Base-by-base conservation (phyloP, 2,329 filamentous ascomycete species). In the Chrysosporium keratinophilum region DNA sequence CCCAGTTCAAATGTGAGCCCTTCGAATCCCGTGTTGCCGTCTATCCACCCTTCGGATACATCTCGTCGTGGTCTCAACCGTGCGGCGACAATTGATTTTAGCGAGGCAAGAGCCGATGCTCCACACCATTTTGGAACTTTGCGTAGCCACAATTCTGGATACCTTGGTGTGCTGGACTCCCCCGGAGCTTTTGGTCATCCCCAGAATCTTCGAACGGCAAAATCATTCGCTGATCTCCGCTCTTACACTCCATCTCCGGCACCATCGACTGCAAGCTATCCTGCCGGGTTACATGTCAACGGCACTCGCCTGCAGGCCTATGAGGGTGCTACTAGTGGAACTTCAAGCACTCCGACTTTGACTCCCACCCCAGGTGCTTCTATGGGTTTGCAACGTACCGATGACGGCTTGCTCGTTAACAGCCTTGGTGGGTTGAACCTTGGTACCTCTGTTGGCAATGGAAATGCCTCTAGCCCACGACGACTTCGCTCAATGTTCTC, bases 21-120 rank as follows among this genome's bases (percentile, higher is more conserved):
- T 14, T 80, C 81, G 1, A 73, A 81, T 66, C 75, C 76, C n/a
- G 75, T 78, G 48, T 83, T 74, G 75, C 83, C 75, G 63, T 75
- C 67, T 58, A 82, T 82, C 54, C 83, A 86, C 55, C 81, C 82
- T 19, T 75, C 83, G 49, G 88, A 95, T 59, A 82, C 86, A 54
- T 84, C 88, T 62, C 84, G 91, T 61, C 86, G 91, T 57, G 86
- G 85, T 3, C 76, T 98, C 35, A 95, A 89, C 73, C 85, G 93
- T 58, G 90, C 93, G 14, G 93, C 93, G n/a, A 97, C 93, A 1
- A 95, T 94, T 60, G 93, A 97, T 69, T 97, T 97, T 69, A 89
- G 87, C 60, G 85, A 89, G 58, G 82, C 87, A 50, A 80, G 87
- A 52, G 85, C 85, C 57, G 84, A 85, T 19, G 83, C 83, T 17